phyloP scores from a whole-genome alignment of 2,329 filamentous ascomycete species.

The Hypoxylon sp. region DNA sequence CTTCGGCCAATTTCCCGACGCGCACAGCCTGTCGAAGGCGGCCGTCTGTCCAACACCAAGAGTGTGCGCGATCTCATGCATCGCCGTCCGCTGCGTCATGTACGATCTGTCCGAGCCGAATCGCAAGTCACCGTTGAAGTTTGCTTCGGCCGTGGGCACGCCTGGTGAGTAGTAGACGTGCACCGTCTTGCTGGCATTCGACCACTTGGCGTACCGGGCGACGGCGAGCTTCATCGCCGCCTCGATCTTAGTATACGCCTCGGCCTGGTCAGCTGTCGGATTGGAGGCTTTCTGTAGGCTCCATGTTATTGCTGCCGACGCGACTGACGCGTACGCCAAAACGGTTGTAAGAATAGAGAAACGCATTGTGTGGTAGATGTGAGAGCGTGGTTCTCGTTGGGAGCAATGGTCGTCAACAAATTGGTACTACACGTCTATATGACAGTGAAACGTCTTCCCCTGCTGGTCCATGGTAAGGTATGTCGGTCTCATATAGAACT shows the following conservation, averaged over 20 bases:
- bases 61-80: slow-evolving; percentile 65
- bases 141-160: slow-evolving; percentile 63
- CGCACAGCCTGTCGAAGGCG: slow-evolving; percentile 58
- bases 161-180: slow-evolving; percentile 60
- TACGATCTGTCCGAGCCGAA: slow-evolving; percentile 62
- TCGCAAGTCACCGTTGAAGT: slow-evolving; percentile 62
- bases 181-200: slow-evolving; percentile 57
- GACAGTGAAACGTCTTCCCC: slow-evolving; percentile 17
- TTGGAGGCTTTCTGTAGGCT: slow-evolving; percentile 56
- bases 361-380: slow-evolving; percentile 53
- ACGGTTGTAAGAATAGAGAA: slow-evolving; percentile 52
- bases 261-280: slow-evolving; percentile 59
- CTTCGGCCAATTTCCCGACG: slow-evolving; percentile 59
- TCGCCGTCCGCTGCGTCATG: slow-evolving; percentile 65
- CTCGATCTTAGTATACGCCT: slow-evolving; percentile 62
- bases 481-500: slow-evolving; percentile 10
- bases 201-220: slow-evolving; percentile 57
- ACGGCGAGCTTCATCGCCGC: slow-evolving; percentile 59
- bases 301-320: slow-evolving; percentile 59
- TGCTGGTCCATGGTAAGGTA: slow-evolving; percentile 20
- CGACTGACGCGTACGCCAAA: slow-evolving; percentile 52
- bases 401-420: slow-evolving; percentile 20
- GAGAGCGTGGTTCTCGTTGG: neutral
- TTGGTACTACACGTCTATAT: slow-evolving; percentile 20
- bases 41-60: slow-evolving; percentile 63